Percentiles rank a stretch among this genome's conserved stretches.
These are phyloP conservation scores for Trichocomaceae sp. DNA, from an alignment of 2,329 filamentous ascomycete species.

Conservation along the genomic window DNA sequence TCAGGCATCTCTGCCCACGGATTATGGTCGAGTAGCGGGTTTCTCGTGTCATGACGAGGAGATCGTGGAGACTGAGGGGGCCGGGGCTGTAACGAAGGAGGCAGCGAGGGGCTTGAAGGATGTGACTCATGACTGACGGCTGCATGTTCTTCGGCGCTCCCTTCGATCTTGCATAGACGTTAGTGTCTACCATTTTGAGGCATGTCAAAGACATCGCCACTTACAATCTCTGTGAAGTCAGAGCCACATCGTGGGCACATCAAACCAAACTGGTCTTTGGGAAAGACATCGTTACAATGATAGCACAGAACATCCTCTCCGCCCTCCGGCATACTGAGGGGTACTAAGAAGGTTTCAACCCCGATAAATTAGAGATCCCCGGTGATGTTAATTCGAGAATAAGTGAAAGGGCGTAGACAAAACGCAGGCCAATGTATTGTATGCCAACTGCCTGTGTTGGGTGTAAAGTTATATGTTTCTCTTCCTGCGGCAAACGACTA, in stretches of 20 bases:
- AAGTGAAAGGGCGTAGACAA: background rate
- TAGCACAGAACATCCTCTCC: slow-evolving; percentile 79
- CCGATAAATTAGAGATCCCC: background rate
- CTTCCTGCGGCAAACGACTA: background rate
- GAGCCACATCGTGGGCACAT: slow-evolving; percentile 69
- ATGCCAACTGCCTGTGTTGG: background rate
- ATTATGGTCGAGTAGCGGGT: slow-evolving; percentile 40
- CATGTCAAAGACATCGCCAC: slow-evolving; percentile 1
- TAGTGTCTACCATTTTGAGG: background rate
- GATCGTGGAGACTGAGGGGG: slow-evolving; percentile 22
- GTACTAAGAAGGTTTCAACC: background rate
- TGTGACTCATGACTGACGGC: slow-evolving; percentile 19
- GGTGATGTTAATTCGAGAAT: background rate
- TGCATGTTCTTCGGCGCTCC: slow-evolving; percentile 23
- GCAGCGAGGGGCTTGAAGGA: background rate
- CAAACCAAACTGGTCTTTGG: slow-evolving; percentile 60
- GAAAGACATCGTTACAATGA: slow-evolving; percentile 74
- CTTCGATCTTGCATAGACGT: slow-evolving; percentile 24
- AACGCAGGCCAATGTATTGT: background rate
- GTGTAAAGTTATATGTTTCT: background rate
- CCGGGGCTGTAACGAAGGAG: background rate
- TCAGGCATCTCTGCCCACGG: slow-evolving; percentile 44
- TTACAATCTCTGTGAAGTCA: slow-evolving; percentile 80
- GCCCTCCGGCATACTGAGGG: slow-evolving; percentile 28
- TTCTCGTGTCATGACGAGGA: slow-evolving; percentile 18